Evolutionary conservation across 2,329 filamentous ascomycete species (phyloP).

Genomic region (Venturia oleaginea): DNA sequence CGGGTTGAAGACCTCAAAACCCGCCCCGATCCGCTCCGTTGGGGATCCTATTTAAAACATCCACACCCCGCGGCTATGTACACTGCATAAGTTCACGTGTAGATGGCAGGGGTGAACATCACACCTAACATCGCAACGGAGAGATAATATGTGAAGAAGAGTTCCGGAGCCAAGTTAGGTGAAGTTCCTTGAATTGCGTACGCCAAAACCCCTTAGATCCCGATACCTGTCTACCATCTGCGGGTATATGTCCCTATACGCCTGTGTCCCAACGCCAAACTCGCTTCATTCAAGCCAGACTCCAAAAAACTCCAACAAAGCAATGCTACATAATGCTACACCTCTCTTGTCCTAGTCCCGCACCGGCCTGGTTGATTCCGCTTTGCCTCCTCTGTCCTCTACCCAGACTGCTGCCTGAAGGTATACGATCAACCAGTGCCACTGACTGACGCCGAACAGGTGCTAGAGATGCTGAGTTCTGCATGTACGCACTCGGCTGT

Average conservation of each 20-base stretch:
- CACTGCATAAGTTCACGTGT: too few species aligned
- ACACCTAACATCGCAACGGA: too few species aligned
- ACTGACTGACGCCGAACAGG: neutral
- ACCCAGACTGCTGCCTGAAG: neutral
- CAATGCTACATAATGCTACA: constrained; percentile 16
- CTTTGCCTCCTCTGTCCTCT: constrained; percentile 2
- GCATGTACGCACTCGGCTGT: constrained; percentile 12
- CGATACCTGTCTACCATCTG: neutral
- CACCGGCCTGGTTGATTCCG: neutral
- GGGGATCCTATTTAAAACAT: too few species aligned
- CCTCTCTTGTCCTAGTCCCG: neutral
- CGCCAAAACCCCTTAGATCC: neutral
- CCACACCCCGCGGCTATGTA: too few species aligned
- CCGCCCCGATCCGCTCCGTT: too few species aligned
- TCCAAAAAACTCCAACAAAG: neutral
- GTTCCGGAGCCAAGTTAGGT: neutral
- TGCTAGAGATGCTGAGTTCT: neutral
- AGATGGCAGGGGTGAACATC: too few species aligned
- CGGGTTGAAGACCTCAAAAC: too few species aligned
- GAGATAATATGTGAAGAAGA: too few species aligned
- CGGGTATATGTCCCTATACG: neutral
- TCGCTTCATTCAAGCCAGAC: neutral
- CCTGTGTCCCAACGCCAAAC: neutral
- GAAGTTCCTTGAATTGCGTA: neutral
- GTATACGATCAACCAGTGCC: constrained; percentile 6